Evolutionary conservation across 805 yeast genomes (phyloP).

Genomic region (Wickerhamomyces pijperi): DNA sequence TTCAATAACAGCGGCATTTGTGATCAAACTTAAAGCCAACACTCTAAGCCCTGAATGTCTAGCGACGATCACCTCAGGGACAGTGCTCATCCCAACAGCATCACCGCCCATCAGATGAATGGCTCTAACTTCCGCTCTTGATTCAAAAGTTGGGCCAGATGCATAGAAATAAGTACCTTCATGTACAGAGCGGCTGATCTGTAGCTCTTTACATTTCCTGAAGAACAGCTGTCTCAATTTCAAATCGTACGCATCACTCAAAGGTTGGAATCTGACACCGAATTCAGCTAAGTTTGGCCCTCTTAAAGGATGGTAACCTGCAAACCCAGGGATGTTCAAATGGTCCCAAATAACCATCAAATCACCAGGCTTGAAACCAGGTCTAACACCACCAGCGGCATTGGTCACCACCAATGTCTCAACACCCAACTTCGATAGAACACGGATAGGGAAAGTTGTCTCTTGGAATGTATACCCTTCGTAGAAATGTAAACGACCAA

Average conservation of each 20-base stretch:
- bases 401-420: constrained; percentile 71
- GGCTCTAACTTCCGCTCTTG: constrained; percentile 83
- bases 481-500: constrained; percentile 84
- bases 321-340: constrained; percentile 80
- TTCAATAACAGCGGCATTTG: constrained; percentile 69
- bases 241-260: constrained; percentile 82
- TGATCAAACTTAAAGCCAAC: constrained; percentile 75
- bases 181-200: constrained; percentile 46
- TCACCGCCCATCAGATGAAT: constrained; percentile 71
- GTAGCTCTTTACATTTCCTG: constrained; percentile 37
- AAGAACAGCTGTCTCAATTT: constrained; percentile 55
- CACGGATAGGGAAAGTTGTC: constrained; percentile 79
- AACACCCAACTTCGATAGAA: constrained; percentile 54
- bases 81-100: constrained; percentile 96
- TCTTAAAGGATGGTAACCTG: constrained; percentile 78
- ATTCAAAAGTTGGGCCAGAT: constrained; percentile 91
- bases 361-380: constrained; percentile 66
- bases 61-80: constrained; percentile 90
- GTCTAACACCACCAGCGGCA: constrained; percentile 88
- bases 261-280: constrained; percentile 83
- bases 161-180: constrained; percentile 84
- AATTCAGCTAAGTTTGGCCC: constrained; percentile 74
- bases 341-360: constrained; percentile 87
- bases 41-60: constrained; percentile 79
- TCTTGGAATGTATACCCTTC: constrained; percentile 83